These are phyloP conservation scores for Cyclocybe aegerita DNA, from an alignment of 768 basidiomycete genomes.

Conservation along the genomic window DNA sequence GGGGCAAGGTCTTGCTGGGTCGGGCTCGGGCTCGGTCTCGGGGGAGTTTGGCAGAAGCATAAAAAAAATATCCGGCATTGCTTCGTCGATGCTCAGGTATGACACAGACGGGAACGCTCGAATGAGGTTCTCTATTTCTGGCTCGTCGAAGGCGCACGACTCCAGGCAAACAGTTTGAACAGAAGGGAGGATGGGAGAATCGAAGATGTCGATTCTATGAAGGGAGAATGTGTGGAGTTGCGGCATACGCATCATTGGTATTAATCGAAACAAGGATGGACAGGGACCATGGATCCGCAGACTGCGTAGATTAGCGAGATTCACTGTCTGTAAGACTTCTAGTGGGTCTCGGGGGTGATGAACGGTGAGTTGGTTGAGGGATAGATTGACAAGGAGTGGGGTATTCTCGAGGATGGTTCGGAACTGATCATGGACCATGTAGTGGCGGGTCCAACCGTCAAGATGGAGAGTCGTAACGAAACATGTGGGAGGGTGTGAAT, in stretches of 20 bases:
- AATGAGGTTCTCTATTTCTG: constrained; percentile 30
- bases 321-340: constrained; percentile 24
- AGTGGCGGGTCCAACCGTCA: constrained; percentile 36
- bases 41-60: constrained; percentile 23
- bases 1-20: neutral
- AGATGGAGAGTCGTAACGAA: constrained; percentile 41
- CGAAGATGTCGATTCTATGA: constrained; percentile 32
- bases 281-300: constrained; percentile 41
- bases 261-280: constrained; percentile 30
- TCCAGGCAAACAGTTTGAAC: constrained; percentile 34
- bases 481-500: constrained; percentile 35
- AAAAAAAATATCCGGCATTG: constrained; percentile 27
- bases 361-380: constrained; percentile 38
- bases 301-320: constrained; percentile 32
- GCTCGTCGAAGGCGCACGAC: constrained; percentile 30
- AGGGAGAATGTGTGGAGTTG: constrained; percentile 34
- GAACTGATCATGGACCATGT: constrained; percentile 35
- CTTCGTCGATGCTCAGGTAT: constrained; percentile 33
- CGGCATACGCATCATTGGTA: constrained; percentile 35
- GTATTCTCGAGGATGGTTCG: constrained; percentile 31
- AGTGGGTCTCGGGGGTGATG: constrained; percentile 32
- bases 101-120: constrained; percentile 34
- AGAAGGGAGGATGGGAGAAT: constrained; percentile 28
- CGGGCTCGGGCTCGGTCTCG: neutral
- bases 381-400: constrained; percentile 38